These are phyloP conservation scores for Nemania serpens DNA, from an alignment of 2,329 filamentous ascomycete species.

Conservation along the genomic window DNA sequence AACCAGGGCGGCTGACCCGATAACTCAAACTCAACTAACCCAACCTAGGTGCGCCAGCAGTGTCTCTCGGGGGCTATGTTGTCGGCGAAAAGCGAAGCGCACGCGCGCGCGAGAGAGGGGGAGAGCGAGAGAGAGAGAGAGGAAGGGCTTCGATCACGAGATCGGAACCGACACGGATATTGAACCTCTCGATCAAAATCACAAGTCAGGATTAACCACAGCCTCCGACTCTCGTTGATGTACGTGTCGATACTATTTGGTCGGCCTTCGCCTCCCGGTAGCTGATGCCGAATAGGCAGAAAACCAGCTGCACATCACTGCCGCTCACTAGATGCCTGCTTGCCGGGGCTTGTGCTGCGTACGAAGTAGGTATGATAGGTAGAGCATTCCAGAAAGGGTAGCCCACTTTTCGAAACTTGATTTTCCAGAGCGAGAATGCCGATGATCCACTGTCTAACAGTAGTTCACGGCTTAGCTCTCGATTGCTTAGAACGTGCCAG, in stretches of 20 bases:
- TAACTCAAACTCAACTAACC: neutral
- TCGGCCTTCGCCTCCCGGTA: neutral
- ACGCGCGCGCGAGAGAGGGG: neutral
- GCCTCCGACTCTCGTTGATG: neutral
- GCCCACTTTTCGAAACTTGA: slow-evolving; percentile 5
- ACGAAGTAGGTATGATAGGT: no score
- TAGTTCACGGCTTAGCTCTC: neutral
- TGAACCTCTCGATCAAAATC: neutral
- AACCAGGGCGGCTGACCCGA: no score
- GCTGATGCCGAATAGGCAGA: neutral
- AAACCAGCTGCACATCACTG: neutral
- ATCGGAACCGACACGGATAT: no score
- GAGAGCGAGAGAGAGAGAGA: neutral
- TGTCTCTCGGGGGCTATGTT: slow-evolving; percentile 18
- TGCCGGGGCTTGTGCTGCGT: no score
- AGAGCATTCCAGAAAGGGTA: neutral
- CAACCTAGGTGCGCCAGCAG: neutral
- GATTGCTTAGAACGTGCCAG: neutral
- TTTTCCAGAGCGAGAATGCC: neutral
- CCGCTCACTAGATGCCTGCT: no score
- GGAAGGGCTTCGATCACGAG: neutral
- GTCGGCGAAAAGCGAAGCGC: slow-evolving; percentile 18
- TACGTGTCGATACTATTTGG: neutral
- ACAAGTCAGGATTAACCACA: neutral
- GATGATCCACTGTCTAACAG: slow-evolving; percentile 5